Base-by-base conservation (phyloP, 2,329 filamentous ascomycete genomes). In the Pseudocercospora pini-densiflorae region DNA sequence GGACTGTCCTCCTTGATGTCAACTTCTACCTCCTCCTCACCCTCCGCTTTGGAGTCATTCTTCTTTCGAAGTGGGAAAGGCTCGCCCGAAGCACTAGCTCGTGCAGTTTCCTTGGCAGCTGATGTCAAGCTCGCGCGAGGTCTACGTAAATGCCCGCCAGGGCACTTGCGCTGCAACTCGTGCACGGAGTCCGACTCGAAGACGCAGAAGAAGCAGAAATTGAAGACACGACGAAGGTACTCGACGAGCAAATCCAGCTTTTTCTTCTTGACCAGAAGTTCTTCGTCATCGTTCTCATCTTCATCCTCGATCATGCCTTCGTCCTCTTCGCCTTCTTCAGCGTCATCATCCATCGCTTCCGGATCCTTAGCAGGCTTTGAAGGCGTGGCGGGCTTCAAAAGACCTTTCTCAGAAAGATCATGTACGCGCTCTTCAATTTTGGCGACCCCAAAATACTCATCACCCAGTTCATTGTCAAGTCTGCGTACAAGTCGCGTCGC, bases 171-270 rank as follows among this genome's bases (percentile, higher is more conserved):
- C 47, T 92, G 94, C 71, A 99, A 85, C 81, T 99, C 95, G 76
- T 99, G 95, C 23, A 98, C 90, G 0, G 94, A 98, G 79, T 99
- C 95, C 76, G 93, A 95, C 81, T 99, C 95, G 73, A 99, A 98
- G 5, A 99, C 96, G 78, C 95, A 99, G 83, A 98, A 99, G 84
- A 99, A 97, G 83, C 95, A 99, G 82, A 99, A 98, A 81, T 95
- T 97, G 85, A 96, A 97, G 61, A 99, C 95, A 16, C 95, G 90
- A 61, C 95, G 93, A 66, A 99, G 86, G 78, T 99, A 99, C 81
- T 99, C 95, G 61, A 98, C 95, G 79, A 97, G 86, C 40, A 99
- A 85, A 80, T 99, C 95, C 59, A 99, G 88, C 76, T 95, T 94
- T 84, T 99, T 98, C 87, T 98, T 98, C 85, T 97, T 95, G 47